Conservation (phyloP, 2,329 filamentous ascomycete genomes). For the Cladorrhinum sp. region DNA sequence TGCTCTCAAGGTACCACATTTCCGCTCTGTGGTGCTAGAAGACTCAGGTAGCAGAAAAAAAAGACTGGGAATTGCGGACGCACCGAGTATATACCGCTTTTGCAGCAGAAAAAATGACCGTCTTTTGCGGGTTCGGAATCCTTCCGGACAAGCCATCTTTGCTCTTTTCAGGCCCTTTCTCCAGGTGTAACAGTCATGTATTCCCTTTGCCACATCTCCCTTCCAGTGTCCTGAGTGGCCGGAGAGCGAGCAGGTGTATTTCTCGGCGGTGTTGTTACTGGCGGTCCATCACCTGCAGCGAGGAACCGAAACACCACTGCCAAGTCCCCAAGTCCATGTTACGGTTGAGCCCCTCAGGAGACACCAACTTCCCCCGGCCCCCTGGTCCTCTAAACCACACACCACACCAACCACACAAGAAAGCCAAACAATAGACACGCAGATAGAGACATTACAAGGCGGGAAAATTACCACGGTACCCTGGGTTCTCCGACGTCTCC, state of each 20-base stretch:
- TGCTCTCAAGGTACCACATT: neutral
- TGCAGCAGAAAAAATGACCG: conserved; percentile 12
- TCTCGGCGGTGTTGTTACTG: neutral
- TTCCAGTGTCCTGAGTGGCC: neutral
- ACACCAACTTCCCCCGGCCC: neutral
- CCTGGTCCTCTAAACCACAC: conserved; percentile 2
- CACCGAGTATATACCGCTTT: conserved; percentile 18
- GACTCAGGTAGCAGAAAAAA: conserved; percentile 16
- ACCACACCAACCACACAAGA: neutral
- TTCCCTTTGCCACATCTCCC: conserved; percentile 19
- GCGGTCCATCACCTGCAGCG: neutral
- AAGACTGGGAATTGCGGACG: conserved; percentile 12
- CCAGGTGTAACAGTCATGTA: conserved; percentile 18
- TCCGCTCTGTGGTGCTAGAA: conserved; percentile 6
- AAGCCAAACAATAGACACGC: neutral
- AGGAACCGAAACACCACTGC: neutral
- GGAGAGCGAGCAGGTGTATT: neutral
- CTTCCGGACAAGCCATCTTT: conserved; percentile 13
- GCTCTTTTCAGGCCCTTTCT: conserved; percentile 12
- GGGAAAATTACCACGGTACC: neutral
- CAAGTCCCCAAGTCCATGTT: neutral
- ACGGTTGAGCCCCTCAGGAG: conserved; percentile 5
- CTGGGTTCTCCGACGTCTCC: neutral
- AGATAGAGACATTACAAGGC: neutral
- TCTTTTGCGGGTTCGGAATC: conserved; percentile 5